phyloP scores from a whole-genome alignment of 345 rosid genomes.

The Leavenworthia alabamica region DNA sequence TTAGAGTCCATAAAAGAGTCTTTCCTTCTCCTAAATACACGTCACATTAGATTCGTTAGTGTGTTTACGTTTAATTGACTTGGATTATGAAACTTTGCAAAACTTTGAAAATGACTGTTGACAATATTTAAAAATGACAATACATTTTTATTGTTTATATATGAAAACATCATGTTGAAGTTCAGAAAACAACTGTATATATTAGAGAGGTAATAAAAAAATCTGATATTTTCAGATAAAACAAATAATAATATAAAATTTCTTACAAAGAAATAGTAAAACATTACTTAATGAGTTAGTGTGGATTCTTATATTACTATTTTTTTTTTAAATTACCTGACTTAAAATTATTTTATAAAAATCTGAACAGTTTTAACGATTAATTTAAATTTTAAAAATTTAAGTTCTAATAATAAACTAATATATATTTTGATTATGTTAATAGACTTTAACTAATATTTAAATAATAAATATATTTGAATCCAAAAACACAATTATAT shows the following conservation, averaged over 20 bases:
- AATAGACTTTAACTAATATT: too few relatives aligned
- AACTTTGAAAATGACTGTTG: slow-evolving; percentile 23
- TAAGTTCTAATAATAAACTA: too few relatives aligned
- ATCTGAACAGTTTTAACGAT: too few relatives aligned
- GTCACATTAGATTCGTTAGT: not conserved
- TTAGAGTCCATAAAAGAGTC: not conserved
- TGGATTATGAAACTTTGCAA: not conserved
- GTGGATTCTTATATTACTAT: too few relatives aligned
- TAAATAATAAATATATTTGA: too few relatives aligned
- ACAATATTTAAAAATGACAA: not conserved
- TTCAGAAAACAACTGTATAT: not conserved
- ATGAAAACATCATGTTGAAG: not conserved
- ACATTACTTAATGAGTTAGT: not conserved
- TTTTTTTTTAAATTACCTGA: too few relatives aligned
- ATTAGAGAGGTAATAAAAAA: not conserved
- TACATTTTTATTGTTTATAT: not conserved
- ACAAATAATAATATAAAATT: not conserved
- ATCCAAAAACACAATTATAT: too few relatives aligned
- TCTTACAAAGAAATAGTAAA: not conserved
- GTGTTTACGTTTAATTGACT: not conserved
- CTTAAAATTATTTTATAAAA: too few relatives aligned
- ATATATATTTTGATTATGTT: too few relatives aligned
- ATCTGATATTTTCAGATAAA: not conserved
- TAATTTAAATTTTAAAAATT: too few relatives aligned
- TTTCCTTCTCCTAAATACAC: not conserved